phyloP scores from a whole-genome alignment of 2,329 filamentous ascomycete species.

The Pseudogymnoascus sp. region DNA sequence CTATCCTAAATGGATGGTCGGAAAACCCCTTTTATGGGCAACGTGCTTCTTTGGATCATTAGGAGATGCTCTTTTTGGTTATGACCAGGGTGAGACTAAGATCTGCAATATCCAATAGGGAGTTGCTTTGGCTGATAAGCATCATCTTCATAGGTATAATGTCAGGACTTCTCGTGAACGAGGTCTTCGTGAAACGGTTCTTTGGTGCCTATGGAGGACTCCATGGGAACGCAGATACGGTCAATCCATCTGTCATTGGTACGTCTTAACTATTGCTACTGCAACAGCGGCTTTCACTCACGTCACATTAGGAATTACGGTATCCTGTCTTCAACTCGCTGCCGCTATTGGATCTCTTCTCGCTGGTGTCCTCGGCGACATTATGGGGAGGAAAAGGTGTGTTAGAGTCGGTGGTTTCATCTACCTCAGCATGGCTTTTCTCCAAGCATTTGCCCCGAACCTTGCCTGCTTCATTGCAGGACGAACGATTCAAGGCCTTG shows the following conservation, averaged over 20 bases:
- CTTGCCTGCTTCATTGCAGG: slow-evolving; percentile 33
- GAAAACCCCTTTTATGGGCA: slow-evolving; percentile 28
- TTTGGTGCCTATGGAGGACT: slow-evolving; percentile 32
- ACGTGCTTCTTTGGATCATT: slow-evolving; percentile 35
- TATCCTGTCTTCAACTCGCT: slow-evolving; percentile 31
- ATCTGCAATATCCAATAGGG: neutral
- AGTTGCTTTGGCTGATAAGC: neutral
- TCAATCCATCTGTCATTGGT: slow-evolving; percentile 33
- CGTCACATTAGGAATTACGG: slow-evolving; percentile 24
- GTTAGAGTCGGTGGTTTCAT: slow-evolving; percentile 31
- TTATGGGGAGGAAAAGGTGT: slow-evolving; percentile 31
- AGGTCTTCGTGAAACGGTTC: slow-evolving; percentile 33
- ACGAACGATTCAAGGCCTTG: slow-evolving; percentile 34
- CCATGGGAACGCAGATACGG: slow-evolving; percentile 25
- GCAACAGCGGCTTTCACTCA: neutral
- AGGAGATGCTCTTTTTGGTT: slow-evolving; percentile 36
- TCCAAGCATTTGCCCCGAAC: slow-evolving; percentile 29
- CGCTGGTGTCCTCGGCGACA: slow-evolving; percentile 30
- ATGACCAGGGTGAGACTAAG: slow-evolving; percentile 34
- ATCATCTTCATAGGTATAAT: slow-evolving; percentile 30
- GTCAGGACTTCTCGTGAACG: slow-evolving; percentile 33
- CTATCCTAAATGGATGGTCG: slow-evolving; percentile 31
- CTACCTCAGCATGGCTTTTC: slow-evolving; percentile 32
- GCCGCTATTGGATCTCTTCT: slow-evolving; percentile 30
- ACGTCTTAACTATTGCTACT: neutral